Evolutionary conservation across 176 grass and related monocot species (phyloP), one percentile per base, ranked within the genome.

Genomic region (Hyparrhenia diplandra): DNA sequence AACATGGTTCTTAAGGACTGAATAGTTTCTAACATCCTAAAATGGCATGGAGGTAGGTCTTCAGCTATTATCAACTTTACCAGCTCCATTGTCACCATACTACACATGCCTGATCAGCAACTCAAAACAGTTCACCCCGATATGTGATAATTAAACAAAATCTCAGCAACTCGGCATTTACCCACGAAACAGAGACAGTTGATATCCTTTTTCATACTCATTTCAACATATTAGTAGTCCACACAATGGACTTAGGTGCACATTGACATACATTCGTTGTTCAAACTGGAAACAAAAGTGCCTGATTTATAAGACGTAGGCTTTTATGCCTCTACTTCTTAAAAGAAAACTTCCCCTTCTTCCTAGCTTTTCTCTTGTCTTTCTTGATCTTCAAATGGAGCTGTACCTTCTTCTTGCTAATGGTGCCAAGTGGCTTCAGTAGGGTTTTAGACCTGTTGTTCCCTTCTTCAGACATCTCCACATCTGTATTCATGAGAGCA

Each of bases 291-390:
- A 37, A 34, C 8, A 42, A 32, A 85, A 89, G 25, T 59, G 77
- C 77, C 72, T 14, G 29, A 31, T 69, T 65, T 25, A 64, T 58
- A 41, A 60, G 21, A 77, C 27, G 80, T 24, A 8, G 21, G 14
- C 24, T 35, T 45, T 10, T n/a, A 29, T 46, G 23, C 35, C 67
- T 37, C 28, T 81, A 81, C 71, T 89, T 87, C 21, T 83, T 94
- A 76, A 45, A 88, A 63, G 47, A 67, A 67, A 80, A 80, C 71
- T 85, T 89, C 12, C 89, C 87, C 69, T 93, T 97, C 62, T 93
- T 91, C 67, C 82, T 92, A 29, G 87, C 89, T 78, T 74, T 87
- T 70, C 81, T 32, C 31, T 88, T 85, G 31, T 32, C 31, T 32
- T 32, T 32, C 31, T 32, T 32, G 31, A 32, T 32, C 31, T 32